Conservation (phyloP, 2,329 filamentous ascomycete species). For the Berkeleyomyces rouxiae region DNA sequence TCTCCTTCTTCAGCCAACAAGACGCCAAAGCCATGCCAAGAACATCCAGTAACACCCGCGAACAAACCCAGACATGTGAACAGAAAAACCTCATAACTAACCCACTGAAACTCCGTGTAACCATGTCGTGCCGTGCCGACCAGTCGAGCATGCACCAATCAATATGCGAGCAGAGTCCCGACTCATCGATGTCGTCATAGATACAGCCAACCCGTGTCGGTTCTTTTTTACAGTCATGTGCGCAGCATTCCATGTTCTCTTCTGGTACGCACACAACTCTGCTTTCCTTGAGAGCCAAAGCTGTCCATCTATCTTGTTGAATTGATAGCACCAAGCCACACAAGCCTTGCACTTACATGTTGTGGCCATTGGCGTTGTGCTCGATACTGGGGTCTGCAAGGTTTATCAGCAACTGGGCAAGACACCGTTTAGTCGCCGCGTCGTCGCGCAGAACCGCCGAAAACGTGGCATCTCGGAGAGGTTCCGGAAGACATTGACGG, state of each 20-base stretch:
- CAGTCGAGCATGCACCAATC: neutral
- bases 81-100: neutral
- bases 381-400: conserved; percentile 72
- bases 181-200: neutral
- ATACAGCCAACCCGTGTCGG: neutral
- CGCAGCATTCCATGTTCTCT: neutral
- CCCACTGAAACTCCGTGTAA: neutral
- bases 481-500: conserved; percentile 88
- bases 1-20: neutral
- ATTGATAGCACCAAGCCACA: neutral
- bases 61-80: neutral
- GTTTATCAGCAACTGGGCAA: conserved; percentile 93
- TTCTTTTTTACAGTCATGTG: neutral
- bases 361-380: conserved; percentile 20
- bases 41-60: neutral
- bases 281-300: neutral
- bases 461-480: conserved; percentile 96
- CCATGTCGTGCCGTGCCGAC: neutral
- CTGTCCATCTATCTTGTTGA: neutral
- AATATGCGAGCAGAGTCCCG: neutral
- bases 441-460: conserved; percentile 92
- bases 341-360: neutral
- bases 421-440: conserved; percentile 90
- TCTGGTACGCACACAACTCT: neutral
- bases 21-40: neutral